Evolutionary conservation across 1,284 basidiomycete genomes (phyloP).

Genomic region (Puccinia polysora): DNA sequence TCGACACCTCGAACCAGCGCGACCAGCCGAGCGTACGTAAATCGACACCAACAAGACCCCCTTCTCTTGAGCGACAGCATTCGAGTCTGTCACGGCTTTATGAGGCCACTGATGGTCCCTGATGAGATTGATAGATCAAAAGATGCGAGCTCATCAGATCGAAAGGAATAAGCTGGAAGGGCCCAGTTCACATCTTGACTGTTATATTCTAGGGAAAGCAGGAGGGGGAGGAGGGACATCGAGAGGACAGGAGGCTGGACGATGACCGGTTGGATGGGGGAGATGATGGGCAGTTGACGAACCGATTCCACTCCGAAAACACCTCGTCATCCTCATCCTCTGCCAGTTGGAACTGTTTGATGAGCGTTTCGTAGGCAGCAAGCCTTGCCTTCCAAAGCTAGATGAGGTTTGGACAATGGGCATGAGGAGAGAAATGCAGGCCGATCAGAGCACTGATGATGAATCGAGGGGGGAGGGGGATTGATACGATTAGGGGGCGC

Average conservation of each 20-base stretch:
- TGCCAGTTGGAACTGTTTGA: conserved; percentile 43
- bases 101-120: conserved; percentile 36
- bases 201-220: too few relatives aligned
- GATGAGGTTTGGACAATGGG: neutral
- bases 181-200: neutral
- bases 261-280: neutral
- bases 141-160: too few relatives aligned
- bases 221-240: too few relatives aligned
- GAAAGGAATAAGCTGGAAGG: neutral
- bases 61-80: conserved; percentile 97
- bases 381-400: conserved; percentile 44
- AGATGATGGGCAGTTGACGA: neutral
- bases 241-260: neutral
- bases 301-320: conserved; percentile 42
- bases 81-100: conserved; percentile 65
- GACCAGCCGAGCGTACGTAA: conserved; percentile 85
- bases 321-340: conserved; percentile 41
- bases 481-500: neutral
- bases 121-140: too few relatives aligned
- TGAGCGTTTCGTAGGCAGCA: conserved; percentile 36
- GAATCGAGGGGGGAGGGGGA: neutral
- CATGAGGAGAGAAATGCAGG: neutral
- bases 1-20: conserved; percentile 67
- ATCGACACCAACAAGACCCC: conserved; percentile 79
- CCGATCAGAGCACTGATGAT: too few relatives aligned